Percentiles rank a stretch among this genome's conserved stretches.
These are phyloP conservation scores for Besnoitia besnoiti DNA, from an alignment of 169 alveolate species.

Conservation along the genomic window DNA sequence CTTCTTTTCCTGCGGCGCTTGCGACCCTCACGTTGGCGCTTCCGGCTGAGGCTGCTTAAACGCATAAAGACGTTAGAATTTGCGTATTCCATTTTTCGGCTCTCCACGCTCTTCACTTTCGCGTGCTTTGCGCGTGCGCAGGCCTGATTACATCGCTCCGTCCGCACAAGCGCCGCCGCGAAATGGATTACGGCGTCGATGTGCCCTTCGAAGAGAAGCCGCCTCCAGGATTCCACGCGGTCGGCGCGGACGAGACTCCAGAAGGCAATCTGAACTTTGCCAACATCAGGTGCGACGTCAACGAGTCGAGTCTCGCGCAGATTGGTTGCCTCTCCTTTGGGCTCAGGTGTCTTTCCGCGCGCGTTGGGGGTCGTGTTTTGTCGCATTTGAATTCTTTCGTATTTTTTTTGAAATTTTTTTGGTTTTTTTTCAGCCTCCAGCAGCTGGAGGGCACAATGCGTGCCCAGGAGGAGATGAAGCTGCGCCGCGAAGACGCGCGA, in stretches of 20 bases:
- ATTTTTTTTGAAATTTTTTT: too few relatives aligned
- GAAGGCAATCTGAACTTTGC: constrained; percentile 76
- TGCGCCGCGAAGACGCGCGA: constrained; percentile 90
- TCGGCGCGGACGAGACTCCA: constrained; percentile 85
- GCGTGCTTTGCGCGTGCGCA: not conserved
- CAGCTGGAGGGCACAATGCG: constrained; percentile 91
- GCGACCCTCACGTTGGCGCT: too few relatives aligned
- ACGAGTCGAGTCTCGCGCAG: not conserved
- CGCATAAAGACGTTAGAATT: too few relatives aligned
- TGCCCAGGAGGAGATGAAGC: constrained; percentile 90
- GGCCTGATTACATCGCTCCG: constrained; percentile 62
- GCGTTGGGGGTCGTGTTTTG: not conserved
- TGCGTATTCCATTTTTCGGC: too few relatives aligned
- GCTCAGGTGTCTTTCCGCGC: not conserved
- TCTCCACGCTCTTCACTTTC: not conserved
- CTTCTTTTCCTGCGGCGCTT: too few relatives aligned
- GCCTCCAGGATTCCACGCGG: constrained; percentile 87
- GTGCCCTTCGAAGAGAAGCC: constrained; percentile 68
- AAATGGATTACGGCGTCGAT: constrained; percentile 90
- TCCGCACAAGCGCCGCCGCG: constrained; percentile 86
- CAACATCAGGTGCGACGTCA: constrained; percentile 74
- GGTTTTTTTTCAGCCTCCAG: constrained; percentile 76
- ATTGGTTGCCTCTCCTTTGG: not conserved
- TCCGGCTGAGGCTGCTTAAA: too few relatives aligned
- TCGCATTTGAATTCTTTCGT: too few relatives aligned